Conservation (phyloP, 805 yeast genomes). For the Torulaspora franciscae region DNA sequence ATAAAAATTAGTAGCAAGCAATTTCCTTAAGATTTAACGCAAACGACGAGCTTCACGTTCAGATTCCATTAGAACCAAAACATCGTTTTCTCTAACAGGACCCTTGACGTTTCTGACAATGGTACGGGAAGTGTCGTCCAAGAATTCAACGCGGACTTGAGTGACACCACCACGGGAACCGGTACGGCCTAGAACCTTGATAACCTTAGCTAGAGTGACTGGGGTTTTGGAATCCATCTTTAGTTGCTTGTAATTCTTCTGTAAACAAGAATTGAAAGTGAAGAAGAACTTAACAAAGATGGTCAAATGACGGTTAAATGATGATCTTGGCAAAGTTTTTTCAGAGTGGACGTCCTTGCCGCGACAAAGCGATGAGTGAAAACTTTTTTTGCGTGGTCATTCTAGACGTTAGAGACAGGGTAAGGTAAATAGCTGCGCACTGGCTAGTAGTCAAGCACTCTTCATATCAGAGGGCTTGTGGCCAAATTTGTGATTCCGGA, state of each 20-base stretch:
- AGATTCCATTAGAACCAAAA: slow-evolving; percentile 98
- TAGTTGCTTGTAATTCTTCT: slow-evolving; percentile 16
- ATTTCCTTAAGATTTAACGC: slow-evolving; percentile 45
- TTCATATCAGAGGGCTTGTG: neutral
- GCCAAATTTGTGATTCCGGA: slow-evolving; percentile 23
- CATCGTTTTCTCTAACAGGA: slow-evolving; percentile 97
- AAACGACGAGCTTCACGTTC: slow-evolving; percentile 99
- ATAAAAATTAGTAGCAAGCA: slow-evolving; percentile 3
- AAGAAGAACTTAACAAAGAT: neutral
- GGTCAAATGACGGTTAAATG: slow-evolving; percentile 1
- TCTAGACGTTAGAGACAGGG: slow-evolving; percentile 11
- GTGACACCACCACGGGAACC: slow-evolving; percentile 99
- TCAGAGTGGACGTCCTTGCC: slow-evolving; percentile 1
- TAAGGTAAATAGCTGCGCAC: neutral
- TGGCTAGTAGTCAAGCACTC: neutral
- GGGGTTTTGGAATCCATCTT: slow-evolving; percentile 60
- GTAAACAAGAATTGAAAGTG: neutral
- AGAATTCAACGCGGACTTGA: slow-evolving; percentile 96
- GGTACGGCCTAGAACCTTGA: slow-evolving; percentile 99
- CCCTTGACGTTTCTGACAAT: slow-evolving; percentile 97
- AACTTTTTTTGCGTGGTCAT: slow-evolving; percentile 16
- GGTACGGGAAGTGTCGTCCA: slow-evolving; percentile 91
- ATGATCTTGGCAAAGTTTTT: slow-evolving; percentile 9
- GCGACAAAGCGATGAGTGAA: slow-evolving; percentile 10
- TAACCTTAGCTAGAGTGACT: slow-evolving; percentile 98